Conservation (phyloP, 345 rosid genomes). For the Anacardium occidentale region DNA sequence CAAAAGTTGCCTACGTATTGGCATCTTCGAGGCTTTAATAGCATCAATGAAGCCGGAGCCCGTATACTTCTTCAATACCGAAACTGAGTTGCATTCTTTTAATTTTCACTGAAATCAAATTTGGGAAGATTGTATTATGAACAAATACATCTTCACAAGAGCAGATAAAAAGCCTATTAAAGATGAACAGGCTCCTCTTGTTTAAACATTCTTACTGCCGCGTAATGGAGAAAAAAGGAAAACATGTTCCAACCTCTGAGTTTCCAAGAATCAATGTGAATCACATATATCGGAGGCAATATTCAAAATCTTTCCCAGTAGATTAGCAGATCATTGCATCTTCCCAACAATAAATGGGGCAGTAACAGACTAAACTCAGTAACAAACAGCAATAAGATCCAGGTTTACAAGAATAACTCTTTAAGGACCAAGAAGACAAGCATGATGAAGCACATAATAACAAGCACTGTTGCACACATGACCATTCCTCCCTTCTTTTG, state of each 20-base stretch:
- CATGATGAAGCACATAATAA: conserved; percentile 84
- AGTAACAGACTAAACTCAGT: not conserved
- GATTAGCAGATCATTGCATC: not conserved
- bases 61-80: not conserved
- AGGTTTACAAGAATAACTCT: conserved; percentile 39
- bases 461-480: conserved; percentile 77
- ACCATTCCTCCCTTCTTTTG: conserved; percentile 91
- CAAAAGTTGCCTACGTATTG: not conserved
- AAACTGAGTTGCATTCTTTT: not conserved
- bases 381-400: conserved; percentile 25
- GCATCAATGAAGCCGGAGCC: not conserved
- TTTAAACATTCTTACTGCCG: not conserved
- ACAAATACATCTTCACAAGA: not conserved
- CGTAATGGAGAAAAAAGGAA: not conserved
- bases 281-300: not conserved
- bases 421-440: conserved; percentile 77
- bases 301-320: not conserved
- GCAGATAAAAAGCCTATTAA: not conserved
- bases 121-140: not conserved
- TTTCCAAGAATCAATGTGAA: not conserved
- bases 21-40: not conserved
- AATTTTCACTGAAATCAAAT: not conserved
- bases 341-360: not conserved
- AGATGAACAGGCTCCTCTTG: not conserved
- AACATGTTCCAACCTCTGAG: not conserved